Percentiles rank a stretch among this genome's conserved stretches.
Evolutionary conservation across 345 rosid species (phyloP).

Genomic region (Eucalyptus shirleyi): DNA sequence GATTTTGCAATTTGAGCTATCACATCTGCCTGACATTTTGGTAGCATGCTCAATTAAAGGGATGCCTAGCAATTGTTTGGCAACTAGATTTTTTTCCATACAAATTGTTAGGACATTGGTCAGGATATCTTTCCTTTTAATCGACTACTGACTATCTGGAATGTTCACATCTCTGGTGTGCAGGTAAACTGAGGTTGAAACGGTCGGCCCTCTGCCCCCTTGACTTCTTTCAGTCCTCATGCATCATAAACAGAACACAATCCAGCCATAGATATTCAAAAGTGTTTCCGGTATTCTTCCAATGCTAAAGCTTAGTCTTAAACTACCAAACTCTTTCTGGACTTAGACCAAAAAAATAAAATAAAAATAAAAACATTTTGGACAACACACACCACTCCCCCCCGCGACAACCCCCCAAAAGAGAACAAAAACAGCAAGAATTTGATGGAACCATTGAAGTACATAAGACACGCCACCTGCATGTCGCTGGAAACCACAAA

Average conservation of each 20-base stretch:
- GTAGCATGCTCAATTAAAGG: background rate
- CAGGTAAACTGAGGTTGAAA: background rate
- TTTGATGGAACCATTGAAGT: background rate
- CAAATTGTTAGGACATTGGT: background rate
- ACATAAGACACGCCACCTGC: background rate
- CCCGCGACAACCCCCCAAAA: background rate
- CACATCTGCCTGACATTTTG: background rate
- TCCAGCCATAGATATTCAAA: background rate
- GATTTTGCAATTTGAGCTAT: background rate
- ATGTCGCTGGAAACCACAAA: background rate
- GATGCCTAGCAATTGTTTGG: background rate
- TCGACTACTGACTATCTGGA: background rate
- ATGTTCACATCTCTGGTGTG: background rate
- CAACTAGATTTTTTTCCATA: background rate
- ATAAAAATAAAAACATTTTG: background rate
- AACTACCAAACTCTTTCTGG: background rate
- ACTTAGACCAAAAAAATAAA: no score
- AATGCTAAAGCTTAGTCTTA: background rate
- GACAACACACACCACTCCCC: background rate
- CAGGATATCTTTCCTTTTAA: background rate
- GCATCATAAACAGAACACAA: background rate
- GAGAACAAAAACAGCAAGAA: background rate
- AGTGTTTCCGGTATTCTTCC: background rate
- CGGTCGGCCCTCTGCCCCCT: background rate
- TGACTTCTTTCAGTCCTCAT: background rate